These are phyloP conservation scores for Sphaerosporella brunnea DNA, from an alignment of 495 filamentous ascomycete genomes.

Conservation along the genomic window DNA sequence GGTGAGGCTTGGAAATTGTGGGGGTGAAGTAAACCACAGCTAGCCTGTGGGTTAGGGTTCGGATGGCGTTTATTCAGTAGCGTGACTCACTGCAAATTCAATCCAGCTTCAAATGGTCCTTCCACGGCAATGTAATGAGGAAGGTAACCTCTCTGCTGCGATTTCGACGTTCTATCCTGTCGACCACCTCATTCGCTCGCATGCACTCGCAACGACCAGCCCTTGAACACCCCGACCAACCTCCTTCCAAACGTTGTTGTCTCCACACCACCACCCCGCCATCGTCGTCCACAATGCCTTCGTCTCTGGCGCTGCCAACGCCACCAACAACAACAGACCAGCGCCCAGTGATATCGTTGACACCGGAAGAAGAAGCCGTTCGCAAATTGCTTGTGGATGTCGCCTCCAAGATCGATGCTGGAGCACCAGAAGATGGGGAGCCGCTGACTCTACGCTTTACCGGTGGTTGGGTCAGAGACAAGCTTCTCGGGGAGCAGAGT, in stretches of 20 bases:
- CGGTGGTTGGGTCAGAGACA: constrained; percentile 97
- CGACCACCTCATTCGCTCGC: too few species aligned
- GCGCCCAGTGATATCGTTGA: constrained; percentile 6
- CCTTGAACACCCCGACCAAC: not conserved
- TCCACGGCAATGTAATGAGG: too few species aligned
- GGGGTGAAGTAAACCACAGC: not conserved
- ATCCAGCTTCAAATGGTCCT: too few species aligned
- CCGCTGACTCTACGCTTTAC: constrained; percentile 66
- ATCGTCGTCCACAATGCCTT: not conserved
- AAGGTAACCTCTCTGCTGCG: too few species aligned
- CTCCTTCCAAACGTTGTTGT: not conserved
- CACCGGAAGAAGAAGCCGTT: constrained; percentile 8
- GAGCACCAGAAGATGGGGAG: constrained; percentile 22
- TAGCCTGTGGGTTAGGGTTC: not conserved
- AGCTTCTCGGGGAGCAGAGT: constrained; percentile 61
- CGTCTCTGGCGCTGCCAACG: not conserved
- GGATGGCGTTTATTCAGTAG: too few species aligned
- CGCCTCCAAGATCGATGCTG: constrained; percentile 15
- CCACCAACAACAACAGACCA: too few species aligned
- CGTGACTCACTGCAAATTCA: too few species aligned
- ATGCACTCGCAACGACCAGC: not conserved
- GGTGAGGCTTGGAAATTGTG: not conserved
- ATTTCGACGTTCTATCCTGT: too few species aligned
- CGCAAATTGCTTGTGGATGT: constrained; percentile 18
- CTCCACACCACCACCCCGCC: not conserved